phyloP scores from a whole-genome alignment of 164 flowering plant species.

The Chimonanthus praecox region DNA sequence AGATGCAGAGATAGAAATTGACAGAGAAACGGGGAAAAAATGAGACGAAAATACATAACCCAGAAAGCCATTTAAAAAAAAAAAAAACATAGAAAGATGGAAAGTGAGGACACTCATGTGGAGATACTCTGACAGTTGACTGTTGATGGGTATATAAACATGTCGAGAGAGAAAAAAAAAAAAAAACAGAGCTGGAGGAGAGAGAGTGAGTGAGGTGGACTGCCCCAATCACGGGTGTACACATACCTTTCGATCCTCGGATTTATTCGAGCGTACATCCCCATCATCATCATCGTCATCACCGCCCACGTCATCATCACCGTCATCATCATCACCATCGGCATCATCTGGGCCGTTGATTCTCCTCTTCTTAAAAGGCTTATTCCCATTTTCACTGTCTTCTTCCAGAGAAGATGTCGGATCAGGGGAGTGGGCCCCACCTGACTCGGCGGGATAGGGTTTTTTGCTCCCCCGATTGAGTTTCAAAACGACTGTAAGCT shows the following conservation, averaged over 20 bases:
- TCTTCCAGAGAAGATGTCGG: not conserved
- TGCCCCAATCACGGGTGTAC: not conserved
- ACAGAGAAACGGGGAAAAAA: not conserved
- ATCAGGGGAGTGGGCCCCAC: not conserved
- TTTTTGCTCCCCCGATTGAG: constrained; percentile 10
- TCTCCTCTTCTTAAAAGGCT: constrained; percentile 43
- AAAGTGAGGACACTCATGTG: too few relatives aligned
- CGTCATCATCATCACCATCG: constrained; percentile 15
- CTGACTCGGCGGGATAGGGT: not conserved
- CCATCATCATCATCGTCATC: constrained; percentile 13
- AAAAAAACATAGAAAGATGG: too few relatives aligned
- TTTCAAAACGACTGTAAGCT: constrained; percentile 56
- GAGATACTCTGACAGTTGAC: too few relatives aligned
- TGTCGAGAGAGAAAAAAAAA: constrained; percentile 2
- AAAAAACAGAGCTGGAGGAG: constrained; percentile 4
- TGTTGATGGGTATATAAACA: not conserved
- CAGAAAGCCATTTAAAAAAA: too few relatives aligned
- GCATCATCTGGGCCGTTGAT: constrained; percentile 25
- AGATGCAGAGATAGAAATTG: too few relatives aligned
- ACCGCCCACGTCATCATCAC: constrained; percentile 4
- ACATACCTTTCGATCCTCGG: constrained; percentile 9
- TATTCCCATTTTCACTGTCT: constrained; percentile 20
- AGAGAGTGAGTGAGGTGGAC: constrained; percentile 8
- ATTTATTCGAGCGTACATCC: constrained; percentile 16
- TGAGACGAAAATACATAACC: too few relatives aligned